Evolutionary conservation across 2,329 filamentous ascomycete species (phyloP).

Genomic region (Claviceps monticola): DNA sequence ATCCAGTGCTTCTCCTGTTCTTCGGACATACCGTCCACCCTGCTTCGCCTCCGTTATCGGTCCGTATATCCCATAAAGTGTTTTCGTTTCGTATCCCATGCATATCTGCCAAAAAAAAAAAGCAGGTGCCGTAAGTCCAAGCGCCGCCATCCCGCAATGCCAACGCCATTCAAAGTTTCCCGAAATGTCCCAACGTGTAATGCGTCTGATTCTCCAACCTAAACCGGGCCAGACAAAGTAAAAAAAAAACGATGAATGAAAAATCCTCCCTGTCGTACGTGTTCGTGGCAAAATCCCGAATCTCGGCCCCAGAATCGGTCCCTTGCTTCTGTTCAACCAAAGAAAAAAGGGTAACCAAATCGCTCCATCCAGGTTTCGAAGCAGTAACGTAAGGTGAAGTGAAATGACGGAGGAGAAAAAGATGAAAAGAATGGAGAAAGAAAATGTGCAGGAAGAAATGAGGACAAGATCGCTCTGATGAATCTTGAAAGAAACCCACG

Average conservation of each 20-base stretch:
- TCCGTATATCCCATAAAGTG: not conserved
- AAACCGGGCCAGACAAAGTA: no score
- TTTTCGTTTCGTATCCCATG: not conserved
- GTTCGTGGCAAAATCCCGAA: slow-evolving; percentile 1
- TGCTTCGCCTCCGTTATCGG: not conserved
- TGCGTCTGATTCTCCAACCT: not conserved
- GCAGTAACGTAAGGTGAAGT: not conserved
- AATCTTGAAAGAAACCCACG: not conserved
- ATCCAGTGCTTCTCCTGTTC: not conserved
- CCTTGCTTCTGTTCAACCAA: no score
- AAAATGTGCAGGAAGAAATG: no score
- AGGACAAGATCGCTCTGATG: not conserved
- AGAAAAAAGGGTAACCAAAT: no score
- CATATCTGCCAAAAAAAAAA: not conserved
- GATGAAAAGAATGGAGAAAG: not conserved
- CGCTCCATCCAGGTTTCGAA: not conserved
- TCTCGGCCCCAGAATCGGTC: no score
- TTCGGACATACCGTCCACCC: not conserved
- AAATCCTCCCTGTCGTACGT: slow-evolving; percentile 1
- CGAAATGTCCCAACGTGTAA: not conserved
- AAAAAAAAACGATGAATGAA: not conserved
- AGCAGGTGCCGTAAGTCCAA: not conserved
- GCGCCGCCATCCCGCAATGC: not conserved
- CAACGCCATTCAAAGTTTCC: slow-evolving; percentile 2
- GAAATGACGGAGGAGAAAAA: not conserved